Evolutionary conservation across 116 monocot genomes (phyloP).

Genomic region (Zostera marina): DNA sequence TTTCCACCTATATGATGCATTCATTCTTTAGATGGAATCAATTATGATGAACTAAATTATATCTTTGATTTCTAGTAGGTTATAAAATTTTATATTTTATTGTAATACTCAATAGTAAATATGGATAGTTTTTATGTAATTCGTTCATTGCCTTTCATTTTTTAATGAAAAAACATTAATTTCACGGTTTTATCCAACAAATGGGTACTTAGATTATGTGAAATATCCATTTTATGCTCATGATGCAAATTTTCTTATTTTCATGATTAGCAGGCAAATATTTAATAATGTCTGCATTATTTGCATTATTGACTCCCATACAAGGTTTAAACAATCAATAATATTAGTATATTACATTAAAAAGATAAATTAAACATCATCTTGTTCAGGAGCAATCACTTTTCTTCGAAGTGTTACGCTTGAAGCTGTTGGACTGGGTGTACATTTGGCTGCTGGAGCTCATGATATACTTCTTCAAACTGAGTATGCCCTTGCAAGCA

Average conservation of each 20-base stretch:
- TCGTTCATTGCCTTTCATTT: too few relatives aligned
- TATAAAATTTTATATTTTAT: neutral
- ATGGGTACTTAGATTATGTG: neutral
- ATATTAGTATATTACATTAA: neutral
- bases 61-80: neutral
- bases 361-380: neutral
- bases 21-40: neutral
- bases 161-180: too few relatives aligned
- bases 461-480: conserved; percentile 86
- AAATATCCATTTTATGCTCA: neutral
- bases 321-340: too few relatives aligned
- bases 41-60: neutral
- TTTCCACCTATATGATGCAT: neutral
- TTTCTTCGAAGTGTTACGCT: conserved; percentile 82
- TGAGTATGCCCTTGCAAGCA: conserved; percentile 46
- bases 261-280: too few relatives aligned
- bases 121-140: too few relatives aligned
- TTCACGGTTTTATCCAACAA: too few relatives aligned
- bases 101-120: neutral
- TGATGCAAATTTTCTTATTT: too few relatives aligned
- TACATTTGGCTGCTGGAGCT: conserved; percentile 92
- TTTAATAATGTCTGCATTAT: too few relatives aligned
- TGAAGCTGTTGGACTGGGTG: conserved; percentile 89
- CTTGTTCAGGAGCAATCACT: conserved; percentile 57
- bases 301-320: too few relatives aligned